Percentiles rank a stretch among this genome's conserved stretches.
These are phyloP conservation scores for Pseudofabraea citricarpa DNA, from an alignment of 2,329 filamentous ascomycete species.

Conservation along the genomic window DNA sequence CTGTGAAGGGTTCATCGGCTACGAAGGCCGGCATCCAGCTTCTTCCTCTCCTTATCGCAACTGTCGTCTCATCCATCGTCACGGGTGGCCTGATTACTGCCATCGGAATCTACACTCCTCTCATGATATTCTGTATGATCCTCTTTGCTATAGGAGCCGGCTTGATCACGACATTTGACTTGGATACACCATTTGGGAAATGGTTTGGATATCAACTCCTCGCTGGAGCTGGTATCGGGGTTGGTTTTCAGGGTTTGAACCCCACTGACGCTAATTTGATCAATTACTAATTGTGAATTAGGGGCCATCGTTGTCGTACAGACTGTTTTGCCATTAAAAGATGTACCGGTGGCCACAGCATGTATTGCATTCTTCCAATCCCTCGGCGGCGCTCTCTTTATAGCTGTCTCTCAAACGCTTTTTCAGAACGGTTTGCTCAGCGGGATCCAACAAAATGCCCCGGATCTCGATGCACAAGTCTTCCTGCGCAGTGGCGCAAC, in stretches of 20 bases:
- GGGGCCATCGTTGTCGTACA: constrained; percentile 35
- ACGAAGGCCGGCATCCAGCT: constrained; percentile 38
- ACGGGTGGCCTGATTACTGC: constrained; percentile 32
- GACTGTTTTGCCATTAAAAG: constrained; percentile 42
- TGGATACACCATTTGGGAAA: constrained; percentile 34
- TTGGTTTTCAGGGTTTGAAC: constrained; percentile 19
- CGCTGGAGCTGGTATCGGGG: constrained; percentile 38
- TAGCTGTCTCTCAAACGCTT: constrained; percentile 61
- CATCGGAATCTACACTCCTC: constrained; percentile 41
- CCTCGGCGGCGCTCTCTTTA: constrained; percentile 60
- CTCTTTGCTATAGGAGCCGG: constrained; percentile 35
- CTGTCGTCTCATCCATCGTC: constrained; percentile 36
- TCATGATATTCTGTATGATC: constrained; percentile 34
- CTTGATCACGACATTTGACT: constrained; percentile 36
- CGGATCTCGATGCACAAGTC: constrained; percentile 39
- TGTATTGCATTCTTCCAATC: constrained; percentile 57
- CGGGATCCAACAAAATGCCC: constrained; percentile 40
- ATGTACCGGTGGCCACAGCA: constrained; percentile 46
- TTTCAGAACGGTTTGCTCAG: constrained; percentile 60
- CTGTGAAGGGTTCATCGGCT: constrained; percentile 31
- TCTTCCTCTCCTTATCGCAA: constrained; percentile 36
- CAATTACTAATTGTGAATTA: no score
- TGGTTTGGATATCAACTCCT: constrained; percentile 58
- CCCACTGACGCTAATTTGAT: no score
- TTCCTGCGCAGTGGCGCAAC: constrained; percentile 51